These are phyloP conservation scores for Pelargonium fulgidum DNA, from an alignment of 441 rosid species.

Conservation along the genomic window DNA sequence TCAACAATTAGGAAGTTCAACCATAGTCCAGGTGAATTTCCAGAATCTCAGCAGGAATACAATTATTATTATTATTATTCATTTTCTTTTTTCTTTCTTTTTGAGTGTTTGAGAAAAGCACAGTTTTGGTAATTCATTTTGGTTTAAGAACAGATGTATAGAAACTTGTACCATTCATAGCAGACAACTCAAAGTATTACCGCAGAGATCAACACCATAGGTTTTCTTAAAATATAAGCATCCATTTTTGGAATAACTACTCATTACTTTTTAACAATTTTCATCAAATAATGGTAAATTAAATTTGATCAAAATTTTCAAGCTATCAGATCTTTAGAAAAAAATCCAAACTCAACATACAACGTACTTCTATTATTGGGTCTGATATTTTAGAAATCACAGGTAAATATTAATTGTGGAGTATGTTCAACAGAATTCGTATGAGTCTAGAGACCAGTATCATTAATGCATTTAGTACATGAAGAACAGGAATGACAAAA, in stretches of 20 bases:
- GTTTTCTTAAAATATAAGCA: background rate
- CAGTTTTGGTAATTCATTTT: background rate
- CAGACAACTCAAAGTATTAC: background rate
- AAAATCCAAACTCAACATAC: background rate
- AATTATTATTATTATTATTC: no score
- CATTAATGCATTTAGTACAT: background rate
- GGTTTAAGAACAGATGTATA: background rate
- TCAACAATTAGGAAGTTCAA: background rate
- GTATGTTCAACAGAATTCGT: background rate
- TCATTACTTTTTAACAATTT: background rate
- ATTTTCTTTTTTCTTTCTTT: no score
- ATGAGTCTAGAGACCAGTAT: background rate
- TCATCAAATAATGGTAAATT: background rate
- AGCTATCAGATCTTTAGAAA: background rate
- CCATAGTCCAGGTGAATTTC: background rate
- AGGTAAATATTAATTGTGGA: background rate
- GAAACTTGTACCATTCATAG: background rate
- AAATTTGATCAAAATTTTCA: background rate
- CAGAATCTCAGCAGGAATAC: background rate
- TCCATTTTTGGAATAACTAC: background rate
- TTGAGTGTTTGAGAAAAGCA: background rate
- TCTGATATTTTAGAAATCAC: conserved; percentile 2
- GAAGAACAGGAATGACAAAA: background rate
- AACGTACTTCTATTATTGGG: background rate
- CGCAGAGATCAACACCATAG: background rate